Evolutionary conservation across 164 flowering plant species (phyloP), one percentile per base, ranked within the genome.

Genomic region (Stephania cephalantha): DNA sequence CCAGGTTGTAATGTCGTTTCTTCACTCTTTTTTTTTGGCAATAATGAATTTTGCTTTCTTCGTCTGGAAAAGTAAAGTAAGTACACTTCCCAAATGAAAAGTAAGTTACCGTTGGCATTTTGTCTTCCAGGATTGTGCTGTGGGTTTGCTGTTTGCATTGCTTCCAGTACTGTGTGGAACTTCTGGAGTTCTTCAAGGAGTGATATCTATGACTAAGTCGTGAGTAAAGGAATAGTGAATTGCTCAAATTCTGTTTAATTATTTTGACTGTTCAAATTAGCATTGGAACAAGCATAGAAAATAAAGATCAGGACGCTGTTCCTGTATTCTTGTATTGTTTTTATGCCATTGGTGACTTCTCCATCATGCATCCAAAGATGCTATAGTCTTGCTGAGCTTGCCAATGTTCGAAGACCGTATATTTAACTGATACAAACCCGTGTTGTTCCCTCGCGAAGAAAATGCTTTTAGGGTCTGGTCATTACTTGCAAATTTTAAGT

Each of bases 91-190:
- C 3, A 35, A 35, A 35, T 35, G 42, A 35, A 35, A 35, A 35
- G 25, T 46, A 22, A 48, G 50, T 10, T 46, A 22, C 55, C 72
- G 64, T 18, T 69, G 22, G 22, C 78, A 67, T 71, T 53, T 71
- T 77, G 29, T 30, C 45, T 81, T 20, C 53, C 87, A 96, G 98
- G 99, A 96, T 77, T 96, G 99, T 87, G 93, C 97, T 77, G 99
- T 96, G 46, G 99, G 99, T 64, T 86, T 94, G 86, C 85, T 96
- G 73, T 96, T 96, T 87, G 99, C 99, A 44, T 80, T 96, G 78
- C 94, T 96, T 80, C 99, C 99, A 67, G 87, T 96, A 79, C 88
- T 96, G 65, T 97, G 98, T 72, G 99, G 99, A 50, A 87, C 87
- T 78, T 91, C 98, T 77, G 98, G 97, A 72, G 77, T 90, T 79